Evolutionary conservation across 202 grass and related monocot genomes (phyloP).

Genomic region (Elaeis oleifera): DNA sequence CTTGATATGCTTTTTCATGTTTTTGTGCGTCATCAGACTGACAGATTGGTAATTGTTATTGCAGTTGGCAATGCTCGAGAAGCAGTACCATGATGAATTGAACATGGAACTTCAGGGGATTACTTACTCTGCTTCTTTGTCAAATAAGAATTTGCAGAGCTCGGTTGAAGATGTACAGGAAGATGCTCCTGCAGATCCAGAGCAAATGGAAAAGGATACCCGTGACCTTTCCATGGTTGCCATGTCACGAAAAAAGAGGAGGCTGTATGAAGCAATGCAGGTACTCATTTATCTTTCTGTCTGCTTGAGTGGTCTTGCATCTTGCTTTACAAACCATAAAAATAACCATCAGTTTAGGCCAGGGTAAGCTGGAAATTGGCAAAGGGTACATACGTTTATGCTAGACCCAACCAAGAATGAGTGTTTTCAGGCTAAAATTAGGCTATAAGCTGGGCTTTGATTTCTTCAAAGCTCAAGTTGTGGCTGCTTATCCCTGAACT

Average conservation of each 20-base stretch:
- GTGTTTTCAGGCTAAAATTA: too few relatives aligned
- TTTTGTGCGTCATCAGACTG: not conserved
- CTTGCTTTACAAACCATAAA: not conserved
- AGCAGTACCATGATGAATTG: constrained; percentile 87
- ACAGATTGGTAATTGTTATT: constrained; percentile 10
- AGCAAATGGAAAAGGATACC: constrained; percentile 36
- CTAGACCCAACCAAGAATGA: too few relatives aligned
- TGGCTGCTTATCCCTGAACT: too few relatives aligned
- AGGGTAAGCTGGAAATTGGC: not conserved
- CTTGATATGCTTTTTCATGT: constrained; percentile 2
- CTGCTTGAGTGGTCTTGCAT: not conserved
- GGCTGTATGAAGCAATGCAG: constrained; percentile 70
- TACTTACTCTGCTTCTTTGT: constrained; percentile 49
- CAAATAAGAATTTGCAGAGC: constrained; percentile 40
- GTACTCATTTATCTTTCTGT: constrained; percentile 18
- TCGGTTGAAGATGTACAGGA: constrained; percentile 27
- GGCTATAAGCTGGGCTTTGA: too few relatives aligned
- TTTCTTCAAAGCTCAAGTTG: too few relatives aligned
- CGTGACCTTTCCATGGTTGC: constrained; percentile 30
- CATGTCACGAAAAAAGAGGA: constrained; percentile 60
- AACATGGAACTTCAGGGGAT: constrained; percentile 63
- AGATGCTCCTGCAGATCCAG: constrained; percentile 17
- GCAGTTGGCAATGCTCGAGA: constrained; percentile 69
- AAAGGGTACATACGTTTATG: too few relatives aligned
- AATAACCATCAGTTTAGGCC: not conserved